These are phyloP conservation scores for Fusarium nodosum DNA, from an alignment of 2,329 filamentous ascomycete species.

Conservation along the genomic window DNA sequence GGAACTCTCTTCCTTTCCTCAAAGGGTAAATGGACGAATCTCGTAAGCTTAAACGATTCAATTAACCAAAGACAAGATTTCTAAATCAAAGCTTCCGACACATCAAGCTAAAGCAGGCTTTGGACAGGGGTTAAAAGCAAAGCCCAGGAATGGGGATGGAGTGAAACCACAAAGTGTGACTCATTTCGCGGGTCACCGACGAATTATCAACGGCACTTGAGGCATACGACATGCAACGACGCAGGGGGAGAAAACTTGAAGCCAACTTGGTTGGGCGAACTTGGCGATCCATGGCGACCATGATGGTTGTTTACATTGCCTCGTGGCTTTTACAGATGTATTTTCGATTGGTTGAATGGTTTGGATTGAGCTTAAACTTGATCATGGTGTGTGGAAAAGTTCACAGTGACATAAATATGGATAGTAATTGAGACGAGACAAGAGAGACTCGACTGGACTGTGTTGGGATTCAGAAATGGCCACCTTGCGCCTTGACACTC, in stretches of 20 bases:
- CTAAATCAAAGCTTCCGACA: conserved; percentile 26
- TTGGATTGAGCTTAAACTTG: conserved; percentile 32
- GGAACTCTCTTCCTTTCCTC: neutral
- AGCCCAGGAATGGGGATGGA: conserved; percentile 48
- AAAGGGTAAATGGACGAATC: neutral
- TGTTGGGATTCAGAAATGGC: conserved; percentile 4
- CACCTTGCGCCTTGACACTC: conserved; percentile 25
- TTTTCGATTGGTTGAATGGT: conserved; percentile 24
- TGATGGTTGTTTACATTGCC: conserved; percentile 19
- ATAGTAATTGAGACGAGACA: conserved; percentile 33
- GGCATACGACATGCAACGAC: conserved; percentile 39
- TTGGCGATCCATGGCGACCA: conserved; percentile 27
- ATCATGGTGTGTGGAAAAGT: conserved; percentile 3
- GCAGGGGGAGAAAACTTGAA: conserved; percentile 26
- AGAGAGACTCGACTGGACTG: conserved; percentile 32
- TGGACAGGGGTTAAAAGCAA: conserved; percentile 44
- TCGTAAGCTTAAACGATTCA: conserved; percentile 36
- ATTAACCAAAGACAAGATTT: conserved; percentile 38
- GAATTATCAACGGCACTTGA: conserved; percentile 42
- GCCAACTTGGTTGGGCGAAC: conserved; percentile 30
- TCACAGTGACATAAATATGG: conserved; percentile 9
- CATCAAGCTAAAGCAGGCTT: conserved; percentile 40
- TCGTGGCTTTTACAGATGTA: conserved; percentile 27
- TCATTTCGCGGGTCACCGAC: conserved; percentile 45
- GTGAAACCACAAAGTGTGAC: conserved; percentile 50